phyloP scores from a whole-genome alignment of 768 basidiomycete genomes.

The Pleurotus djamor region DNA sequence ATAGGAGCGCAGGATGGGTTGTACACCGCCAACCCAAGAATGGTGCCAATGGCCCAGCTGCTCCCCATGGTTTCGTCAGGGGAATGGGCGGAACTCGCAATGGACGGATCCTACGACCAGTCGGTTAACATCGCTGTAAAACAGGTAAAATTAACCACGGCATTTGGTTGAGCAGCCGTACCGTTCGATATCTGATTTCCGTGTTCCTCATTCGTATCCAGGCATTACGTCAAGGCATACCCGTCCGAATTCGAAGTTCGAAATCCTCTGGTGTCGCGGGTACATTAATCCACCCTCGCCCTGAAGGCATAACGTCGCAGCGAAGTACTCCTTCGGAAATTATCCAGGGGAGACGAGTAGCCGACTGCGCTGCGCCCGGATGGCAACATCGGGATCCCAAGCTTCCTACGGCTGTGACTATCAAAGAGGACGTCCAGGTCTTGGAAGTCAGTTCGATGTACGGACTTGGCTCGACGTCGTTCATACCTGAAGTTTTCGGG shows the following conservation, averaged over 20 bases:
- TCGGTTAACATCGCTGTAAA: slow-evolving; percentile 99
- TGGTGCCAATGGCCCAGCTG: slow-evolving; percentile 91
- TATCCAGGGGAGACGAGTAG: neutral
- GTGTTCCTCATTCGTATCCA: slow-evolving; percentile 20
- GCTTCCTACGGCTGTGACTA: slow-evolving; percentile 93
- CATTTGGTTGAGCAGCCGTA: neutral
- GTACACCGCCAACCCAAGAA: slow-evolving; percentile 96
- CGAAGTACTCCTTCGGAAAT: slow-evolving; percentile 14
- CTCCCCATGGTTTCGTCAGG: slow-evolving; percentile 94
- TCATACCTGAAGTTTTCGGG: slow-evolving; percentile 90
- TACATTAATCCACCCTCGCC: slow-evolving; percentile 87
- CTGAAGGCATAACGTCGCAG: slow-evolving; percentile 42
- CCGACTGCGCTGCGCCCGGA: slow-evolving; percentile 11
- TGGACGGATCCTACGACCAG: slow-evolving; percentile 96
- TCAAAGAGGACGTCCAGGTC: slow-evolving; percentile 91
- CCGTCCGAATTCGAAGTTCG: slow-evolving; percentile 98
- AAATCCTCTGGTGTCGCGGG: slow-evolving; percentile 87
- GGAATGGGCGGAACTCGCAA: slow-evolving; percentile 97
- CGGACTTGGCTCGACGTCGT: slow-evolving; percentile 95
- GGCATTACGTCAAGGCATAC: slow-evolving; percentile 87
- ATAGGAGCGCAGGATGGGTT: slow-evolving; percentile 99
- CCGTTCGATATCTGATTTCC: too few relatives aligned
- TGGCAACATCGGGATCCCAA: slow-evolving; percentile 20
- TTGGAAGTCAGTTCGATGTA: slow-evolving; percentile 94
- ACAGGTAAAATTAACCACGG: slow-evolving; percentile 44